These are phyloP conservation scores for Neoboletus brunneissimus DNA, from an alignment of 768 basidiomycete species.

Conservation along the genomic window DNA sequence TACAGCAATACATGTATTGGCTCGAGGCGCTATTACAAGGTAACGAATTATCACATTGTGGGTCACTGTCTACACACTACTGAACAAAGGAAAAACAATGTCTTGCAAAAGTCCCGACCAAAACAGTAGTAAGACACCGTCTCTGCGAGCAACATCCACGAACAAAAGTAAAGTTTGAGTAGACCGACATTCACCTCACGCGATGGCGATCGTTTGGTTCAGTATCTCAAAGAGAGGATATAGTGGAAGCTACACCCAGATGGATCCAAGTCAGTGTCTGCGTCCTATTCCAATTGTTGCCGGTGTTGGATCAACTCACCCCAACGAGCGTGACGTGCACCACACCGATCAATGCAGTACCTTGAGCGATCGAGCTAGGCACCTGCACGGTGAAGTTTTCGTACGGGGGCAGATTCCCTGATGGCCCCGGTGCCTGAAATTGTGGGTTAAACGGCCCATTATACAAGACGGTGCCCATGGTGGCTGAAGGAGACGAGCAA, in stretches of 20 bases:
- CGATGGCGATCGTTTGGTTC: conserved; percentile 31
- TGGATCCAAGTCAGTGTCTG: background rate
- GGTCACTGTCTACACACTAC: too few relatives aligned
- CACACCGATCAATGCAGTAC: conserved; percentile 37
- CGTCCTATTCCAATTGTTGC: background rate
- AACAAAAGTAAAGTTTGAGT: background rate
- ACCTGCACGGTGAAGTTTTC: conserved; percentile 46
- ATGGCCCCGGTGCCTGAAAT: conserved; percentile 18
- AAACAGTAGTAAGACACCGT: too few relatives aligned
- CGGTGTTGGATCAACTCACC: conserved; percentile 30
- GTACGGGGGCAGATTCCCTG: conserved; percentile 33
- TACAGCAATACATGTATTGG: too few relatives aligned
- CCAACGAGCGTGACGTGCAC: conserved; percentile 40
- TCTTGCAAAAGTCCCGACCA: too few relatives aligned
- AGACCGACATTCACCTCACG: conserved; percentile 5
- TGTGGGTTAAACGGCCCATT: conserved; percentile 43
- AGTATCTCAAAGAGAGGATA: background rate
- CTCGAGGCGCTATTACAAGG: background rate
- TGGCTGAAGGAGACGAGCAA: conserved; percentile 27
- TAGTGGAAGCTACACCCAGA: conserved; percentile 18
- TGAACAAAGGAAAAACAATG: too few relatives aligned
- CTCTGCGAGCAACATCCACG: background rate
- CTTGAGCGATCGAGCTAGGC: conserved; percentile 28
- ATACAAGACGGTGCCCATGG: conserved; percentile 46
- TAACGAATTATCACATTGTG: background rate